Base-by-base conservation (phyloP, 345 rosid genomes). In the Syzygium aqueum region DNA sequence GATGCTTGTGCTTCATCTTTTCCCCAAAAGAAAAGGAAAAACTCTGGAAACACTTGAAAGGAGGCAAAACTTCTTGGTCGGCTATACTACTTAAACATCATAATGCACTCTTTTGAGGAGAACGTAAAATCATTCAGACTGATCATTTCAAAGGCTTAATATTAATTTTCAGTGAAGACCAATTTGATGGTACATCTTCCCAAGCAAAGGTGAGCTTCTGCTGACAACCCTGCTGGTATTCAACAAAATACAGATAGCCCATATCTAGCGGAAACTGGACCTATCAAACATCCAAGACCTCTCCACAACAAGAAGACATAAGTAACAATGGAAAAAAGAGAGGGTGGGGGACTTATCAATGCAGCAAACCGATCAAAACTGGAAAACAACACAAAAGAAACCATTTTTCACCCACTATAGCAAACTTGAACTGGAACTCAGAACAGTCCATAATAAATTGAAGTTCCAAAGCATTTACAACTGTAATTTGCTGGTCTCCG, bases 381-480 rank as follows among this genome's bases (percentile, higher is more conserved):
- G 37, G 37, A 28, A 65, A 65, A 65, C 77, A 65, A 0, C 40
- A 65, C 21, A 65, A 30, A 63, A 65, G 77, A 65, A 63, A 63
- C 77, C 40, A 63, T 33, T 30, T 17, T 19, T 28, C 37, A 2
- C 77, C 0, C 43, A 63, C 0, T 30, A 30, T 16, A 16, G 43
- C 2, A 30, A 65, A 30, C 22, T 28, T 65, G 77, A 65, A 28
- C 40, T 28, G 40, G 33, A 28, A 65, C 21, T 65, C 40, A 65
- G 40, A 30, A 30, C 77, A 30, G 22, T 65, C 77, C 22, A 30
- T 30, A 16, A 22, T 28, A 22, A 30, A 88, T 82, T 37, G 61
- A 67, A 52, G 89, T 53, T 89, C 89, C 89, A 85, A 88, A 28
- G 73, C 86, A 90, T 90, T 91, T 88, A 91, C 91, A 87, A 86